These are phyloP conservation scores for Wickerhamomyces chambardii DNA, from an alignment of 805 yeast genomes.

Conservation along the genomic window DNA sequence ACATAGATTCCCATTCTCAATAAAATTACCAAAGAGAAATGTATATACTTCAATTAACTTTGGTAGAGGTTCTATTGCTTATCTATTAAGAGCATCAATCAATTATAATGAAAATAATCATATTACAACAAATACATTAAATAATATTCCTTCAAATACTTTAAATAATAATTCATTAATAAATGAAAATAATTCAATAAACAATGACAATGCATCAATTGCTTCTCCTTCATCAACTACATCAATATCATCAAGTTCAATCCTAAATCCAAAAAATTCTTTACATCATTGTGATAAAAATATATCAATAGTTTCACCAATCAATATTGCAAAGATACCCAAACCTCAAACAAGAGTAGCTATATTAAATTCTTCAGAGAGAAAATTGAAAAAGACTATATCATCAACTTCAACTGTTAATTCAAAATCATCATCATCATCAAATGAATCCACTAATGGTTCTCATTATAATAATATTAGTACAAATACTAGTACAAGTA, in stretches of 20 bases:
- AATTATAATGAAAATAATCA: constrained; percentile 10
- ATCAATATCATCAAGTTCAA: constrained; percentile 5
- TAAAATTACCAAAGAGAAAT: constrained; percentile 67
- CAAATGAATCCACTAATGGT: neutral
- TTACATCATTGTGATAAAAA: constrained; percentile 43
- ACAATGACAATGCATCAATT: neutral
- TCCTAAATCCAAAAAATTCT: constrained; percentile 14
- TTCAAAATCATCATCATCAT: constrained; percentile 15
- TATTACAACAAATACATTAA: neutral
- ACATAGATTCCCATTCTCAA: constrained; percentile 81
- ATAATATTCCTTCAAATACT: too few species aligned
- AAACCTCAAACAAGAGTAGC: constrained; percentile 60
- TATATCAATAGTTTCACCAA: constrained; percentile 59
- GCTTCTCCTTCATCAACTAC: neutral
- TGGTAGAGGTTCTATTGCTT: constrained; percentile 77
- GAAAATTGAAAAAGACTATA: constrained; percentile 25
- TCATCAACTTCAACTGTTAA: constrained; percentile 33
- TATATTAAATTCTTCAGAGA: constrained; percentile 46
- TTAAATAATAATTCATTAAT: neutral
- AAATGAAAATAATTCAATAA: too few species aligned
- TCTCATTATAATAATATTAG: constrained; percentile 1
- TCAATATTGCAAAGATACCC: constrained; percentile 61
- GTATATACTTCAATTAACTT: constrained; percentile 71
- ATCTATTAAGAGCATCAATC: constrained; percentile 42
- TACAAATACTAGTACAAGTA: too few species aligned